Conservation (phyloP, 495 filamentous ascomycete species). For the Aspergillus sparsus region DNA sequence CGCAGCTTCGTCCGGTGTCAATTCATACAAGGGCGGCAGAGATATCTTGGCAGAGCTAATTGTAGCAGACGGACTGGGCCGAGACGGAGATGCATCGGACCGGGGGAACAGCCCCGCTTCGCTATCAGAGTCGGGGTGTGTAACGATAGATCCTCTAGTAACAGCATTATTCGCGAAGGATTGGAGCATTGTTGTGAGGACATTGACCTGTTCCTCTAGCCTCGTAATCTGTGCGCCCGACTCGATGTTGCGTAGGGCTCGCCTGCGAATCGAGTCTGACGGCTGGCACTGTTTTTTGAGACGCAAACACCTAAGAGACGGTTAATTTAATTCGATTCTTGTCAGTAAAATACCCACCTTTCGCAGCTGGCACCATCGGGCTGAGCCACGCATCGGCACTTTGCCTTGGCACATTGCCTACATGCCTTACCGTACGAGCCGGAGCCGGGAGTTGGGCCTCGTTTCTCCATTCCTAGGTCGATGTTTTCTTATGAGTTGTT, state of each 20-base stretch:
- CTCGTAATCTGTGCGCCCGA: constrained; percentile 6
- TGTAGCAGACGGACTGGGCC: too few relatives aligned
- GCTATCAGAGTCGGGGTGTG: too few relatives aligned
- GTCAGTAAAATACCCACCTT: background rate
- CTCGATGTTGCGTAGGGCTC: background rate
- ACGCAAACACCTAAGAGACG: background rate
- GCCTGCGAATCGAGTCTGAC: constrained; percentile 4
- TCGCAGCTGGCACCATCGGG: background rate
- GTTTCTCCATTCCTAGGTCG: background rate
- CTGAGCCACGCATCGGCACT: constrained; percentile 7
- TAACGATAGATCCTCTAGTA: too few relatives aligned
- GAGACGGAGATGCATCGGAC: too few relatives aligned
- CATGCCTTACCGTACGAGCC: constrained; percentile 4
- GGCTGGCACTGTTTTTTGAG: constrained; percentile 10
- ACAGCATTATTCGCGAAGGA: too few relatives aligned
- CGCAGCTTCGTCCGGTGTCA: too few relatives aligned
- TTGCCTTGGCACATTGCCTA: constrained; percentile 8
- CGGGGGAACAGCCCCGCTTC: too few relatives aligned
- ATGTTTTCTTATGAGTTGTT: background rate
- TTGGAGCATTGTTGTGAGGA: too few relatives aligned
- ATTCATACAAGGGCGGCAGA: too few relatives aligned
- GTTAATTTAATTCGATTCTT: background rate
- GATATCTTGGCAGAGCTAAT: too few relatives aligned
- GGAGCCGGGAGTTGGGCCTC: constrained; percentile 8
- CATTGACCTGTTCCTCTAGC: too few relatives aligned